Base-by-base conservation (phyloP, 129 eudicot genomes). In the Flaveria robusta region DNA sequence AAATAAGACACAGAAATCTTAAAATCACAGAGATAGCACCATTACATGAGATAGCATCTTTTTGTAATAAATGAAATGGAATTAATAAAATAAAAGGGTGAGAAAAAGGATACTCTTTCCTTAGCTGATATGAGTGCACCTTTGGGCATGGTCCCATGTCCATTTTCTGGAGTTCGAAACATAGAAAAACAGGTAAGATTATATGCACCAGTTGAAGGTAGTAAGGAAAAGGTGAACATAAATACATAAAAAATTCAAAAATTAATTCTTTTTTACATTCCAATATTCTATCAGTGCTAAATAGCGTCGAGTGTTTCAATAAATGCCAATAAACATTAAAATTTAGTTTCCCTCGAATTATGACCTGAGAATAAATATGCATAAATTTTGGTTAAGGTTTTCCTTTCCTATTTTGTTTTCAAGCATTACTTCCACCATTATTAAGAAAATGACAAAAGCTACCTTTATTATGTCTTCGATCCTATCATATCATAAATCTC, bases 61-160 rank as follows among this genome's bases (percentile, higher is more conserved):
- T 66, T 34, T 37, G 26, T 18, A 15, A 64, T 75, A 20, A 37
- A 5, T 5, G 14, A 60, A 23, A 46, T 26, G 37, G 6, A 59
- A 8, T 34, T 18, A 7, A 27, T 18, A 47, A 70, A 18, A 71
- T 11, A 20, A 23, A 23, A 56, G 37, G 49, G 42, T 54, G 26
- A 47, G 1, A 72, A 37, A 77, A 85, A 87, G 96, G 98, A 93
- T 93, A 93, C 98, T 90, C 97, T 90, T 90, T 90, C 67, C 98
- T 87, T 72, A 93, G 87, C 81, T 85, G 97, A 87, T 88, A 86
- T 7, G 98, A 93, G 69, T 93, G 98, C 88, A 93, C 97, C 86
- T 93, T 93, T 9, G 98, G 96, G 90, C 98, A 93, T 4, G 97
- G 97, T 51, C 98, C 98, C 98, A 85, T 90, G 70, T 93, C 98